Percentiles rank a stretch among this genome's conserved stretches.
phyloP scores from a whole-genome alignment of 306 rosid genomes.

The Acacia melanoxylon region DNA sequence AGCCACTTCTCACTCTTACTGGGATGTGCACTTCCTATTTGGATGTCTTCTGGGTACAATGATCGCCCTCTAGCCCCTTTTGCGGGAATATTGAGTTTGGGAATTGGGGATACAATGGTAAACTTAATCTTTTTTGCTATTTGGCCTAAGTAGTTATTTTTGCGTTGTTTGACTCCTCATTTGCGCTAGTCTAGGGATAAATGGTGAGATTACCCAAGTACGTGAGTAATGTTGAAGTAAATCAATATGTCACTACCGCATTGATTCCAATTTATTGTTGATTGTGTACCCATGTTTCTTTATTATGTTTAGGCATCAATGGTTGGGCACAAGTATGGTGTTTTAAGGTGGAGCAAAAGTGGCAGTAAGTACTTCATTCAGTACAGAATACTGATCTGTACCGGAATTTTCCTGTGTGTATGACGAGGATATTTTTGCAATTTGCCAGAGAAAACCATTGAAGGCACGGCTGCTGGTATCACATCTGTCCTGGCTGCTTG shows the following conservation, averaged over 20 bases:
- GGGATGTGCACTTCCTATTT: conserved; percentile 77
- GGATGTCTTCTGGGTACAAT: conserved; percentile 67
- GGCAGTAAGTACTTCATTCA: conserved; percentile 71
- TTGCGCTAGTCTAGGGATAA: neutral
- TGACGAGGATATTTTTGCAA: conserved; percentile 27
- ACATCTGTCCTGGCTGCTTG: conserved; percentile 91
- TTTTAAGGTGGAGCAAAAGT: conserved; percentile 90
- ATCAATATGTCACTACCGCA: neutral
- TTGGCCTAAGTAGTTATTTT: neutral
- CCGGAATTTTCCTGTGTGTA: conserved; percentile 18
- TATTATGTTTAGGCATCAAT: conserved; percentile 74
- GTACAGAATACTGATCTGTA: conserved; percentile 21
- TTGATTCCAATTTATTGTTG: neutral
- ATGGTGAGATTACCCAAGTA: neutral
- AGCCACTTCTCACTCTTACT: conserved; percentile 71
- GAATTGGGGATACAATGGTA: conserved; percentile 82
- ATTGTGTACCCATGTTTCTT: neutral
- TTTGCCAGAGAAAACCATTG: conserved; percentile 89
- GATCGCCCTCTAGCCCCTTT: conserved; percentile 75
- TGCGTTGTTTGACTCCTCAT: neutral
- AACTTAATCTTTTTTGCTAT: neutral
- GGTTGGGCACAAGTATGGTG: conserved; percentile 96
- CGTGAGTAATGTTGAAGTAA: neutral
- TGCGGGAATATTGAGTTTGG: conserved; percentile 72
- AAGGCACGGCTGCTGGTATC: conserved; percentile 99